Base-by-base conservation (phyloP, 1,284 basidiomycete species). In the Sanguinoderma infundibulare region DNA sequence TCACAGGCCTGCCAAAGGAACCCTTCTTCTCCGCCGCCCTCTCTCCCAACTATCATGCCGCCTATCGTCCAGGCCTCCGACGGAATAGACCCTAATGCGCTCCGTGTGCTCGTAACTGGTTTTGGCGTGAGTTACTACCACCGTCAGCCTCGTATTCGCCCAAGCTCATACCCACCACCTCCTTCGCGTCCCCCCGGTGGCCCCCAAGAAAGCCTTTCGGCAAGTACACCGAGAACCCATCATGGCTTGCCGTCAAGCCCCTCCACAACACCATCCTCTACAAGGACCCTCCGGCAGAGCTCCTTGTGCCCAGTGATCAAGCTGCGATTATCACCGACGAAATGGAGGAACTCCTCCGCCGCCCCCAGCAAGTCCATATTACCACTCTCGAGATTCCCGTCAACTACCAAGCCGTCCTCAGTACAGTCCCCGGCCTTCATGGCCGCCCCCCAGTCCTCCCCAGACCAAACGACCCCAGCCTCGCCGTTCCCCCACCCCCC, bases 311-410 rank as follows among this genome's bases (percentile, higher is more conserved):
- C 22, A 60, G 36, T 40, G 69, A 69, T 55, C 62, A 66, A 22
- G 54, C 59, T 17, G 57, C 67, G 26, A 70, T 70, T 40, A 61
- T 68, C 58, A 69, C 66, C 54, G 70, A 70, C 63, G 67, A 69
- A 15, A 66, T 69, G 63, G 70, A 72, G 57, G 62, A 63, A 30
- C 52, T 68, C 36, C 58, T 69, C 17, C 56, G 61, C 10, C 55
- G 63, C 20, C 73, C 69, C 14, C 76, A 75, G 38, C 74, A 76
- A 44, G 82, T 91, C 57, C 86, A 87, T 66, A 84, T 91, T 62
- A 86, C 87, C 20, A 71, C 83, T 5, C 75, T 91, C 59, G 74
- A 86, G 53, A 76, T 92, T 6, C 87, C 88, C 22, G 82, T 88
- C 55, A 78, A 79, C 3, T 92, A 91, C 69, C 79, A 84, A 34